These are phyloP conservation scores for Leccinum subtestaceum DNA, from an alignment of 768 basidiomycete genomes.

Conservation along the genomic window DNA sequence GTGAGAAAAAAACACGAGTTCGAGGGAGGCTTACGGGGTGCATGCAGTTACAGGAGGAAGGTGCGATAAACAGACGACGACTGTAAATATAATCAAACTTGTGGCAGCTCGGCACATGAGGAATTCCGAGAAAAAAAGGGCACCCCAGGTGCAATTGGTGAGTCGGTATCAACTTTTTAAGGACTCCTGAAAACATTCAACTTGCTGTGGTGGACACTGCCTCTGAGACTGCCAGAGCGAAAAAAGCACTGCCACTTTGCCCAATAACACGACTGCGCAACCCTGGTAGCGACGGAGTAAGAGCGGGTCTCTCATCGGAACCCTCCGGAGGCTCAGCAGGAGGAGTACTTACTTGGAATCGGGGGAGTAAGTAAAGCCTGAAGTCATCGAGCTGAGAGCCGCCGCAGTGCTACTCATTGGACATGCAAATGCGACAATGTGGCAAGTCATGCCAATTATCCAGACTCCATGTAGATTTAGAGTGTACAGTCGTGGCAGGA, in stretches of 20 bases:
- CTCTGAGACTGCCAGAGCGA: too few species aligned
- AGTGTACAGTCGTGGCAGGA: too few species aligned
- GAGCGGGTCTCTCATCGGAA: background rate
- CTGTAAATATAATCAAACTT: background rate
- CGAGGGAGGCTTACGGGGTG: conserved; percentile 4
- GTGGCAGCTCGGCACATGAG: conserved; percentile 6
- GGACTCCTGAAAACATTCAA: background rate
- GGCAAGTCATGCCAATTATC: too few species aligned
- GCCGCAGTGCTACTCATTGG: too few species aligned
- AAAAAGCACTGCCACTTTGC: background rate
- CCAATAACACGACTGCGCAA: background rate
- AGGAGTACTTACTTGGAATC: background rate
- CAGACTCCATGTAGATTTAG: too few species aligned
- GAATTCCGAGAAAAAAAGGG: too few species aligned
- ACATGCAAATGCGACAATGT: too few species aligned
- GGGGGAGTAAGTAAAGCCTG: background rate
- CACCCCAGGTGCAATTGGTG: background rate
- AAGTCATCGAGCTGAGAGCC: background rate
- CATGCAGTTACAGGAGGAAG: conserved; percentile 19
- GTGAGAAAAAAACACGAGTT: background rate
- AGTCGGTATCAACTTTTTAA: background rate
- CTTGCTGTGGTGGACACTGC: background rate
- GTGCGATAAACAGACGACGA: background rate
- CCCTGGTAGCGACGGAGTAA: background rate
- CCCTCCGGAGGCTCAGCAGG: background rate